Conservation (phyloP, 2,329 filamentous ascomycete species). For the Aspergillus udagawae region DNA sequence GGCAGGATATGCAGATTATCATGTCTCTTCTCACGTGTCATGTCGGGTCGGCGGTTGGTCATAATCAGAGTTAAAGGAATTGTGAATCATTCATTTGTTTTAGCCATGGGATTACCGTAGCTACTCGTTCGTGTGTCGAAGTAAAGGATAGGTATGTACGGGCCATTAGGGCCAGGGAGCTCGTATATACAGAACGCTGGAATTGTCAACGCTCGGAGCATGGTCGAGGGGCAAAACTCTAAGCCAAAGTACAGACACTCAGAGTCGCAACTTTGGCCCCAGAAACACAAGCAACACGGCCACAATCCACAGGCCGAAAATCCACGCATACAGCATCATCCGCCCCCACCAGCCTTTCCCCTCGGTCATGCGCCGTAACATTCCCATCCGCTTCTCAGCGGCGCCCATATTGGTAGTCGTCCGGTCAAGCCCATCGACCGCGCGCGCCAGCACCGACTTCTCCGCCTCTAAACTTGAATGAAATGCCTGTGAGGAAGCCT, state of each 20-base stretch:
- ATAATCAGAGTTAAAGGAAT: constrained; percentile 25
- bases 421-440: constrained; percentile 70
- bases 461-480: constrained; percentile 67
- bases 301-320: constrained; percentile 75
- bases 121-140: background rate
- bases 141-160: background rate
- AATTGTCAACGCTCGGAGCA: background rate
- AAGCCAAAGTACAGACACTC: background rate
- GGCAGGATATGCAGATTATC: constrained; percentile 27
- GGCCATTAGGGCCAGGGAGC: background rate
- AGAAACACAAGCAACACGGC: constrained; percentile 78
- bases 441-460: constrained; percentile 67
- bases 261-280: constrained; percentile 84
- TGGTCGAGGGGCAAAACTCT: background rate
- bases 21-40: constrained; percentile 37
- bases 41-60: constrained; percentile 33
- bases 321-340: constrained; percentile 78
- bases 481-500: constrained; percentile 69
- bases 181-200: background rate
- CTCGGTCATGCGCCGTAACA: constrained; percentile 74
- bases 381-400: constrained; percentile 72
- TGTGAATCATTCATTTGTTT: constrained; percentile 14
- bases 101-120: constrained; percentile 14
- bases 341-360: constrained; percentile 83
- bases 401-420: constrained; percentile 72